Base-by-base conservation (phyloP, 1,284 basidiomycete genomes). In the Vanrija humicola region DNA sequence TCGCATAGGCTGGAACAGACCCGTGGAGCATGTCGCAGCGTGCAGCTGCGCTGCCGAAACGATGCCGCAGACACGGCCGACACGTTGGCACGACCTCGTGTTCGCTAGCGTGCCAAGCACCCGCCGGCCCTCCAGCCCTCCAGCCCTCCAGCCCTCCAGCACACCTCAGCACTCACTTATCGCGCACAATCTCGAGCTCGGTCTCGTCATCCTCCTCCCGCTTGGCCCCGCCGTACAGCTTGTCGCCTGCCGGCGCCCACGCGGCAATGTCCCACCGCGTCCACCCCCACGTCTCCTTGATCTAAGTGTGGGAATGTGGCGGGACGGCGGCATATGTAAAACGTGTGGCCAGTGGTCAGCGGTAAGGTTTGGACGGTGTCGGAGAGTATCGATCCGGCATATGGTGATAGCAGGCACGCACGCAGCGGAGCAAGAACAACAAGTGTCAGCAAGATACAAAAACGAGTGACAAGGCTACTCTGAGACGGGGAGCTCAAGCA, bases 211-310 rank as follows among this genome's bases (percentile, higher is more conserved):
- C 76, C 72, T 54, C 79, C 74, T 58, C 60, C 12, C 58, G 9
- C 56, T 55, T 2, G 2, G 46, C 55, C 7, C 57, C 54, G 12
- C 48, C 58, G 34, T 67, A 67, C 39, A 67, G 23, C 29, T 59
- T 62, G 65, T 70, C 78, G 78, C 81, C 56, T 54, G 68, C 69
- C 42, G 78, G 75, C 23, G 65, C 63, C 86, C 86, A 87, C 10
- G 66, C 68, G n/a, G 79, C 76, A 19, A 82, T 70, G 64, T 87
- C 81, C 85, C 86, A 87, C 60, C 86, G 82, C 10, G 72, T 68
- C 85, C 85, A 88, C 12, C 86, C 86, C 86, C 86, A 88, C 0
- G 84, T 83, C 14, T 83, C 81, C 70, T 87, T 87, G 62, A 88
- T 84, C 85, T 87, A 49, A 34, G 34, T 34, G 34, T 34, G 34